Percentiles rank a stretch among this genome's conserved stretches.
Evolutionary conservation across 2,329 filamentous ascomycete species (phyloP).

Genomic region (Calonectria leucothoes): DNA sequence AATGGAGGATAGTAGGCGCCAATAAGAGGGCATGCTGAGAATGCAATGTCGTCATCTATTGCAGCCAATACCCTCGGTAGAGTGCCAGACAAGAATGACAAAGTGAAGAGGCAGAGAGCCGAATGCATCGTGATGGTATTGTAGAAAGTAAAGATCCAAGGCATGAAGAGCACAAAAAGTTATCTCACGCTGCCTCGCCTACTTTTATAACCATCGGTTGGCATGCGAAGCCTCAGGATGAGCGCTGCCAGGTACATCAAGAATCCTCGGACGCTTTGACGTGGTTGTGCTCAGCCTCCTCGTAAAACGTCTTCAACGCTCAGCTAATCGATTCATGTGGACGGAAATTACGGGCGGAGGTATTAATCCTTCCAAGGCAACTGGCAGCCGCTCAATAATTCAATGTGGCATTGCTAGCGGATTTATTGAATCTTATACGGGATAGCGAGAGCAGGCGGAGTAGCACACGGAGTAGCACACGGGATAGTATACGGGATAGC

Average conservation of each 20-base stretch:
- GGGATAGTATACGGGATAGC: no score
- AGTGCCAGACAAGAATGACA: not conserved
- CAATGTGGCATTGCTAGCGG: no score
- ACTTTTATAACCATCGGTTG: not conserved
- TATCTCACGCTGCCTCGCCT: not conserved
- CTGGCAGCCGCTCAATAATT: not conserved
- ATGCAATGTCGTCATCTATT: slow-evolving; percentile 19
- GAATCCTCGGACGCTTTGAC: not conserved
- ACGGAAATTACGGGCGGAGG: not conserved
- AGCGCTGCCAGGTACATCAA: not conserved
- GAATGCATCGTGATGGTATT: slow-evolving; percentile 11
- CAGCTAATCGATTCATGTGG: not conserved
- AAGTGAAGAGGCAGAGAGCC: not conserved
- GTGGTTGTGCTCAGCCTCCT: not conserved
- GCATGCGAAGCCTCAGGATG: no score
- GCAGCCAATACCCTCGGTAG: not conserved
- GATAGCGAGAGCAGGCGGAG: no score
- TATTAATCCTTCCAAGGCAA: not conserved
- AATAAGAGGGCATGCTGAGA: slow-evolving; percentile 33
- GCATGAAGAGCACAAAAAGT: not conserved
- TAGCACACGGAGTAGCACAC: no score
- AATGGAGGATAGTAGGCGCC: slow-evolving; percentile 34
- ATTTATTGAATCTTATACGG: no score
- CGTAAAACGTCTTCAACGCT: no score
- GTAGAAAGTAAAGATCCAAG: not conserved